These are phyloP conservation scores for Candida anutae DNA, from an alignment of 1,139 yeast genomes.

Conservation along the genomic window DNA sequence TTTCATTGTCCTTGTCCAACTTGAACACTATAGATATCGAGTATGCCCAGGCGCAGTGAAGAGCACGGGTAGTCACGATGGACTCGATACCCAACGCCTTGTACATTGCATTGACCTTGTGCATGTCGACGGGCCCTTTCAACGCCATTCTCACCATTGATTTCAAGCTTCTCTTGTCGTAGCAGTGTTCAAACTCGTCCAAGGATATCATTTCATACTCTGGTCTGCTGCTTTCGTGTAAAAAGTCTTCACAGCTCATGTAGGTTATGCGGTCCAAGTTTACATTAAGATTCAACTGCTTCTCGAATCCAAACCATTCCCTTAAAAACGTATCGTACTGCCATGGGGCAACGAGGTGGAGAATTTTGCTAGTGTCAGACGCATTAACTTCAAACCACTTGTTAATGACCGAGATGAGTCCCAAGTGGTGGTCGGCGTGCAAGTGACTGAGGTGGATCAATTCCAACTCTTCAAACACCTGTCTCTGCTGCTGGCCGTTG, in stretches of 20 bases:
- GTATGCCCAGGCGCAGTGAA: conserved; percentile 82
- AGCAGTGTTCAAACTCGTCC: conserved; percentile 25
- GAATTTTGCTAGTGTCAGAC: conserved; percentile 21
- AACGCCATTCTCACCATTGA: conserved; percentile 12
- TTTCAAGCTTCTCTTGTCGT: conserved; percentile 14
- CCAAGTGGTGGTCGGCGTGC: conserved; percentile 97
- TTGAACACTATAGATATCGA: conserved; percentile 54
- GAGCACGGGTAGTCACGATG: conserved; percentile 63
- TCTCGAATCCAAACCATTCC: conserved; percentile 65
- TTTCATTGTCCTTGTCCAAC: conserved; percentile 9
- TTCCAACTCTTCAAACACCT: conserved; percentile 46
- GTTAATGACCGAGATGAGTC: conserved; percentile 60
- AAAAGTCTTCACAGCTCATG: conserved; percentile 62
- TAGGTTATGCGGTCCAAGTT: conserved; percentile 41
- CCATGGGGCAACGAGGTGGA: conserved; percentile 69
- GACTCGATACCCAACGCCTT: conserved; percentile 19
- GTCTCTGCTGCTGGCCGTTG: conserved; percentile 21
- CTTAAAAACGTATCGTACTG: conserved; percentile 57
- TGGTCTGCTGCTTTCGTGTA: conserved; percentile 11
- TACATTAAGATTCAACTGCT: conserved; percentile 15
- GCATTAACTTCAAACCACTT: conserved; percentile 53
- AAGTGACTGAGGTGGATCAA: conserved; percentile 76
- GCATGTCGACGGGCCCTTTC: conserved; percentile 10
- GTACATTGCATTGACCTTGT: conserved; percentile 15
- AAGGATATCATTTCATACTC: conserved; percentile 22